These are phyloP conservation scores for Pythium apleroticum DNA, from an alignment of 352 stramenopile species.

Conservation along the genomic window DNA sequence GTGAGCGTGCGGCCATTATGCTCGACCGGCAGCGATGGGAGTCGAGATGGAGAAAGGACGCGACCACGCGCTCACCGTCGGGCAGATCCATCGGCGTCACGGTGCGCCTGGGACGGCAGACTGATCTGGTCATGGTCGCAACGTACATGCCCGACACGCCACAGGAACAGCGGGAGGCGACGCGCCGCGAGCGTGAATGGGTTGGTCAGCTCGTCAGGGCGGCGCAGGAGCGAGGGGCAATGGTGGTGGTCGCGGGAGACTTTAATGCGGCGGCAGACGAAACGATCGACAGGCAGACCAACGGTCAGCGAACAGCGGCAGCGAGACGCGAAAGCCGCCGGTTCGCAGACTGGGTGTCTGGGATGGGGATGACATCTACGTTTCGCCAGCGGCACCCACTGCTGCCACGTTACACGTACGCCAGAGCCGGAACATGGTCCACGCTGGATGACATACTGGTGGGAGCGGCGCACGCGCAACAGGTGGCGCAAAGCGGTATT, in stretches of 20 bases:
- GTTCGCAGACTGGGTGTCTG: background rate
- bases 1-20: background rate
- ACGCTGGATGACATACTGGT: background rate
- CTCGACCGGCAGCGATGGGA: background rate
- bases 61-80: background rate
- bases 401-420: background rate
- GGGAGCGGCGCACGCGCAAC: background rate
- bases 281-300: background rate
- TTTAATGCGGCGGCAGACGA: background rate
- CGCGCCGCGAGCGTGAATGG: background rate
- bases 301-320: background rate
- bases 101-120: background rate
- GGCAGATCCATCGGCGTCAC: background rate
- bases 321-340: background rate
- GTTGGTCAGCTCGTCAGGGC: background rate
- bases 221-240: background rate
- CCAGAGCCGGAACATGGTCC: background rate
- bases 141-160: background rate
- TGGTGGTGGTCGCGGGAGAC: background rate
- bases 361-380: background rate
- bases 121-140: background rate
- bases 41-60: background rate
- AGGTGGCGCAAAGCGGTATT: background rate
- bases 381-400: background rate
- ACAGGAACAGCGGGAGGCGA: background rate